These are phyloP conservation scores for Pleurotus salmoneostramineus DNA, from an alignment of 768 basidiomycete species.

Conservation along the genomic window DNA sequence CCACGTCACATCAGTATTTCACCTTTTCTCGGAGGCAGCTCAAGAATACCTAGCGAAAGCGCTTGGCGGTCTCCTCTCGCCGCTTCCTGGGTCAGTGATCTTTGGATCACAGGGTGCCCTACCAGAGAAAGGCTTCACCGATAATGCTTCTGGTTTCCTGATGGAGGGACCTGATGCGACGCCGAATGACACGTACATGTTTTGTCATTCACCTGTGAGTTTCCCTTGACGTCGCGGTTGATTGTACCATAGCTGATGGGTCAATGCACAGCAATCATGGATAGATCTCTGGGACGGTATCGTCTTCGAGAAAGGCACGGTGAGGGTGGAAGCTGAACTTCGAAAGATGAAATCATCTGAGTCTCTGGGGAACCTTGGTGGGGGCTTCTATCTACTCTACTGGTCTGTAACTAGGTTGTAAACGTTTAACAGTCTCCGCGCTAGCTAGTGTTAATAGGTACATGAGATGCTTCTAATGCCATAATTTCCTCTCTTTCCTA, in stretches of 20 bases:
- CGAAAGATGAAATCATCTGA: not conserved
- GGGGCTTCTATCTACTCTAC: constrained; percentile 5
- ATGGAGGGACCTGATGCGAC: not conserved
- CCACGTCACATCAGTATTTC: constrained; percentile 31
- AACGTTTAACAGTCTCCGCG: not conserved
- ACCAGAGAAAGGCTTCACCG: constrained; percentile 24
- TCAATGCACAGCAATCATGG: constrained; percentile 23
- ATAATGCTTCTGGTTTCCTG: not conserved
- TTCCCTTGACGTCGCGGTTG: not conserved
- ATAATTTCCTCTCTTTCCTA: no score
- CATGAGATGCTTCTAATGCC: not conserved
- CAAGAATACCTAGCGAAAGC: constrained; percentile 25
- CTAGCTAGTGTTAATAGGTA: not conserved
- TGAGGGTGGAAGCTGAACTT: constrained; percentile 22
- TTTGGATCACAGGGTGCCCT: constrained; percentile 34
- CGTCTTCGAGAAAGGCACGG: constrained; percentile 25
- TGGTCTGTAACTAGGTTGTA: constrained; percentile 17
- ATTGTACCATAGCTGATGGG: not conserved
- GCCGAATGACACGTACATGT: constrained; percentile 20
- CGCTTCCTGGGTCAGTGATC: constrained; percentile 27
- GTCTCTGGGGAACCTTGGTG: not conserved
- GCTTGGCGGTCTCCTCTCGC: constrained; percentile 27
- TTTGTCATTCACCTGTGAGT: constrained; percentile 29
- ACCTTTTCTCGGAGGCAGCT: constrained; percentile 28
- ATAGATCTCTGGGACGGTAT: constrained; percentile 27